Conservation (phyloP, 257 asterid genomes). For the Catharanthus roseus region DNA sequence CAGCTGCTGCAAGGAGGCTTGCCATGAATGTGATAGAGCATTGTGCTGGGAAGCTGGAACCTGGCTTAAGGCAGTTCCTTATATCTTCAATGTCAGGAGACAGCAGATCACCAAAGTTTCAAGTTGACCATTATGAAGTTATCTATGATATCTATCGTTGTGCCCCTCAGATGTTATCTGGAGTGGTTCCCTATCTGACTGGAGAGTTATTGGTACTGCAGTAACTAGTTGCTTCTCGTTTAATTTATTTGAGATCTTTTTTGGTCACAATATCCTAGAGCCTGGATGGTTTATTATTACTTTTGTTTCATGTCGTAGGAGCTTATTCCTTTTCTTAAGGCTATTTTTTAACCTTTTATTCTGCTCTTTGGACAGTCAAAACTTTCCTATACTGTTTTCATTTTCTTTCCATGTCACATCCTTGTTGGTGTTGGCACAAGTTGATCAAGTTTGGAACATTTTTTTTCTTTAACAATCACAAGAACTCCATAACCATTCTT, state of each 20-base stretch:
- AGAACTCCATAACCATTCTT: background rate
- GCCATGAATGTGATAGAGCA: slow-evolving; percentile 72
- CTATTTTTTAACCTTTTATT: background rate
- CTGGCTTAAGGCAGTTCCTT: slow-evolving; percentile 76
- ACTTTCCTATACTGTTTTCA: too few species aligned
- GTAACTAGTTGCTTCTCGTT: slow-evolving; percentile 19
- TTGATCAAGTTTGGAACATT: too few species aligned
- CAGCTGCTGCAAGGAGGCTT: slow-evolving; percentile 69
- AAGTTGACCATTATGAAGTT: slow-evolving; percentile 65
- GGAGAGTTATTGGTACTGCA: slow-evolving; percentile 86
- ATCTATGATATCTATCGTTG: slow-evolving; percentile 67
- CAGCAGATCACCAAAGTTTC: slow-evolving; percentile 44
- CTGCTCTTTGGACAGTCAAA: background rate
- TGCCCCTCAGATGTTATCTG: slow-evolving; percentile 80
- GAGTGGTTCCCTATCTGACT: slow-evolving; percentile 91
- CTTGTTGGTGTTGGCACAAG: too few species aligned
- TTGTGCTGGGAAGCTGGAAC: slow-evolving; percentile 83
- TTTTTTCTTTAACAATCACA: too few species aligned
- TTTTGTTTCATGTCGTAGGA: background rate
- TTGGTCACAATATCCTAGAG: background rate
- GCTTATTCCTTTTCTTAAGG: background rate
- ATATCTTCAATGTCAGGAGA: slow-evolving; percentile 90
- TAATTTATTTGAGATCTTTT: background rate
- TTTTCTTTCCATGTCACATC: too few species aligned
- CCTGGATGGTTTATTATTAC: background rate